Percentiles rank a stretch among this genome's conserved stretches.
phyloP scores from a whole-genome alignment of 2,329 filamentous ascomycete genomes.

The Ophiostoma sp. region DNA sequence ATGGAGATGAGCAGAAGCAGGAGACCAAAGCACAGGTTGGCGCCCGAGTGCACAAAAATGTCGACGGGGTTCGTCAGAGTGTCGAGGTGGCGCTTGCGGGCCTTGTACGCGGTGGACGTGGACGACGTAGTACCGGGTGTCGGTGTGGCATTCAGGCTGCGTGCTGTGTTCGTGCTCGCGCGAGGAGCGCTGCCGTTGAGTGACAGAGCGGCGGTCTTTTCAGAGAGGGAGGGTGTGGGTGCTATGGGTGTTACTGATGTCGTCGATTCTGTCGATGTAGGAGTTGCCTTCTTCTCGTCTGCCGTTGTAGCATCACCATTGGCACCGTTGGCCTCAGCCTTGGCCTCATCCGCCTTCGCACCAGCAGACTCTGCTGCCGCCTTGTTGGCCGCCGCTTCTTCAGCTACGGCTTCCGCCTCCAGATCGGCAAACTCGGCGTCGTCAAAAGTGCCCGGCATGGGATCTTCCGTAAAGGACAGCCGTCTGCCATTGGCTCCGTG shows the following conservation, averaged over 20 bases:
- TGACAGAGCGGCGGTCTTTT: constrained; percentile 7
- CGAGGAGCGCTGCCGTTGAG: constrained; percentile 21
- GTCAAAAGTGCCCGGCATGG: constrained; percentile 44
- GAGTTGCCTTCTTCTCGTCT: not conserved
- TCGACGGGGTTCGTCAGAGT: constrained; percentile 76
- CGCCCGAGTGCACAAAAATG: constrained; percentile 83
- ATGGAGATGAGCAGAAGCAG: constrained; percentile 86
- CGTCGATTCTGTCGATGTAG: not conserved
- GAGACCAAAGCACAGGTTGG: constrained; percentile 86
- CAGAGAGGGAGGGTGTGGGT: not conserved
- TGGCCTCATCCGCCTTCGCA: not conserved
- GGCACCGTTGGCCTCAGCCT: not conserved
- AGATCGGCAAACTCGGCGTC: constrained; percentile 39
- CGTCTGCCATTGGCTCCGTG: constrained; percentile 15
- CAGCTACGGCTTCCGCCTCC: constrained; percentile 35
- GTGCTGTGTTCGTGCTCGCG: not conserved
- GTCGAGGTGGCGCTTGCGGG: constrained; percentile 53
- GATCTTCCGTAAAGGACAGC: constrained; percentile 33
- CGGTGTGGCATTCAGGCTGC: not conserved
- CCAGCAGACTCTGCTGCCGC: not conserved
- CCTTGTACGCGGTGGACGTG: constrained; percentile 30
- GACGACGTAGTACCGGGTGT: constrained; percentile 30
- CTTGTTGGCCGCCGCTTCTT: not conserved
- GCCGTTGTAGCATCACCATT: not conserved
- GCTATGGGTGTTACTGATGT: not conserved